Evolutionary conservation across 768 basidiomycete species (phyloP), one percentile per base, ranked within the genome.

Genomic region (Collybia nuda): DNA sequence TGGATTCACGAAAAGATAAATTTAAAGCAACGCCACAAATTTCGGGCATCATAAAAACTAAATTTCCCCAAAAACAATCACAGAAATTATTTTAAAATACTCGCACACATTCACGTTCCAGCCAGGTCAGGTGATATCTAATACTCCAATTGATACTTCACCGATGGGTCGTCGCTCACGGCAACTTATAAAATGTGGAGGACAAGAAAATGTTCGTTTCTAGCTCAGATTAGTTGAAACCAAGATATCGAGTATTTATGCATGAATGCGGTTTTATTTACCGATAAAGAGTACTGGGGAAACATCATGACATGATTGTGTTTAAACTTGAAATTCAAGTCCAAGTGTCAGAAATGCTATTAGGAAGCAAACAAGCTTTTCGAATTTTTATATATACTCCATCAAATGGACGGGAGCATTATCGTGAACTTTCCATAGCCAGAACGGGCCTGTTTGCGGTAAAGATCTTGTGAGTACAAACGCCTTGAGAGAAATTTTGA

Each of bases 131-230:
- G 17, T 6, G 22, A 21, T 35, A n/a, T 28, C 26, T 41, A 19
- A 40, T 41, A 17, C 3, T 14, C 9, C 8, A 40, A 29, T 19
- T 14, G 12, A 6, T 49, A 81, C 77, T 78, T 67, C 84, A 86
- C 56, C 84, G 84, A 28, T 87, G 77, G 71, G 81, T 84, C 4
- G 85, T 82, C 17, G 84, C 85, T 2, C 72, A 84, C 41, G 84
- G 74, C 1, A 69, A 86, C 60, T 68, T 85, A 47, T 70, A 74
- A 22, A 70, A 84, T 45, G 62, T 69, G 18, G 80, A 84, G 50
- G 85, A 84, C 63, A 75, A 76, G 61, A 78, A 77, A 60, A n/a
- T n/a, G n/a, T n/a, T n/a, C n/a, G n/a, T n/a, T n/a, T n/a, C n/a
- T n/a, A n/a, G n/a, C n/a, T n/a, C n/a, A n/a, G n/a, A n/a, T n/a